Evolutionary conservation across 495 filamentous ascomycete species (phyloP).

Genomic region (Aspergillus asperescens): DNA sequence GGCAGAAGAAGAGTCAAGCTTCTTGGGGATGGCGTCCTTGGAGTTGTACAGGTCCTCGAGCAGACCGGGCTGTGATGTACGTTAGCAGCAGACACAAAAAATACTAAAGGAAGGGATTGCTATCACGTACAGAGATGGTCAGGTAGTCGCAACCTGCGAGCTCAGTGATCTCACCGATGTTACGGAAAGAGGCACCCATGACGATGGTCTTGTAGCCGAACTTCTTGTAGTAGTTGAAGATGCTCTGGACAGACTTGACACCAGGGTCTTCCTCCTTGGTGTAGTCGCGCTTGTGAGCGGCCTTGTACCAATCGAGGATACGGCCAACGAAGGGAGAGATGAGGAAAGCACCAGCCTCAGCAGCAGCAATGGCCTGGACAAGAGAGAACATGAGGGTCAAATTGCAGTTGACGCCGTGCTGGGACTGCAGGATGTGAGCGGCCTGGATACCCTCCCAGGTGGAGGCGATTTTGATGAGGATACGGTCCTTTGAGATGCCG

Average conservation of each 20-base stretch:
- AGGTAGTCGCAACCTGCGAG: constrained; percentile 97
- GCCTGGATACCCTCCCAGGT: constrained; percentile 95
- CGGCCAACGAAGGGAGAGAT: constrained; percentile 99
- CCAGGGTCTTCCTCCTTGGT: constrained; percentile 84
- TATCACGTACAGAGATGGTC: constrained; percentile 77
- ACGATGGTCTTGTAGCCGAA: constrained; percentile 97
- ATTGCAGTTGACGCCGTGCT: constrained; percentile 96
- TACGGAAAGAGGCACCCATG: constrained; percentile 98
- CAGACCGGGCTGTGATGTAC: constrained; percentile 64
- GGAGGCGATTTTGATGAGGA: constrained; percentile 60
- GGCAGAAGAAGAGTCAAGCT: constrained; percentile 72
- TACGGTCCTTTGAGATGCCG: constrained; percentile 86
- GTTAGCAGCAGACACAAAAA: background rate
- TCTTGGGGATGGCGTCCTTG: constrained; percentile 73
- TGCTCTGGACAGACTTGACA: constrained; percentile 88
- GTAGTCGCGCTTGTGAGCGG: constrained; percentile 88
- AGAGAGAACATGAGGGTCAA: constrained; percentile 98
- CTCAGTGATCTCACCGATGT: constrained; percentile 93
- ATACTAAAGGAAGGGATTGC: background rate
- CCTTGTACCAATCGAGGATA: constrained; percentile 99
- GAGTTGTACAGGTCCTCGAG: constrained; percentile 92
- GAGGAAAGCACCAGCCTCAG: constrained; percentile 95
- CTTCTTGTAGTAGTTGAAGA: constrained; percentile 99
- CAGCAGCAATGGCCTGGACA: constrained; percentile 90
- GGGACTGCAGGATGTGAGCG: constrained; percentile 83